Conservation (phyloP, 2,329 filamentous ascomycete genomes). For the Cladophialophora immunda region DNA sequence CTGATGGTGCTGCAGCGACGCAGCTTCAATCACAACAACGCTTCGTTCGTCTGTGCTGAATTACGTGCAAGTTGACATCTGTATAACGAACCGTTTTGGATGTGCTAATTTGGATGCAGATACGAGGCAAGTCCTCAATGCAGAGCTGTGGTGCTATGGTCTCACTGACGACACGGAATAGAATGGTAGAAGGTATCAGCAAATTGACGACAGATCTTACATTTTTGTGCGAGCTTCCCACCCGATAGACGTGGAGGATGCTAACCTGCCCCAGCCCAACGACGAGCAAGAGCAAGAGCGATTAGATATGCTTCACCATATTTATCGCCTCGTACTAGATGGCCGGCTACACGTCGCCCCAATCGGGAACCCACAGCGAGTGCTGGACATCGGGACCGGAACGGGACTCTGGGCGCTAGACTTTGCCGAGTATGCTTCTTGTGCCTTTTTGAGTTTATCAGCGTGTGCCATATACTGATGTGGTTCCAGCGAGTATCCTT, state of each 20-base stretch:
- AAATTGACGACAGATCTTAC: slow-evolving; percentile 28
- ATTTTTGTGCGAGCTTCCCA: slow-evolving; percentile 21
- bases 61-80: not conserved
- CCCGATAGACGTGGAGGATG: not conserved
- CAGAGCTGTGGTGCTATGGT: not conserved
- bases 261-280: slow-evolving; percentile 26
- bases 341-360: slow-evolving; percentile 3
- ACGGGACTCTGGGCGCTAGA: slow-evolving; percentile 39
- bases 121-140: slow-evolving; percentile 12
- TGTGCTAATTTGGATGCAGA: slow-evolving; percentile 2
- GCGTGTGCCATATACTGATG: slow-evolving; percentile 5
- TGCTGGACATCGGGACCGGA: slow-evolving; percentile 37
- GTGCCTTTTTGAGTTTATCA: not conserved
- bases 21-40: slow-evolving; percentile 3
- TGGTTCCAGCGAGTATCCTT: slow-evolving; percentile 4
- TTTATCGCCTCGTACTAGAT: slow-evolving; percentile 39
- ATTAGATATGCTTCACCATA: slow-evolving; percentile 21
- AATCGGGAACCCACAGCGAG: slow-evolving; percentile 8
- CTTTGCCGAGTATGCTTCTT: slow-evolving; percentile 40
- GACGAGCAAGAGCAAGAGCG: slow-evolving; percentile 29
- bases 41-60: slow-evolving; percentile 5
- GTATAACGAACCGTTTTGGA: too few species aligned
- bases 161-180: slow-evolving; percentile 39
- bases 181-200: slow-evolving; percentile 39
- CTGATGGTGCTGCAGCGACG: slow-evolving; percentile 10